Evolutionary conservation across 208 protist species (phyloP).

Genomic region (Tetramitus jugosus): DNA sequence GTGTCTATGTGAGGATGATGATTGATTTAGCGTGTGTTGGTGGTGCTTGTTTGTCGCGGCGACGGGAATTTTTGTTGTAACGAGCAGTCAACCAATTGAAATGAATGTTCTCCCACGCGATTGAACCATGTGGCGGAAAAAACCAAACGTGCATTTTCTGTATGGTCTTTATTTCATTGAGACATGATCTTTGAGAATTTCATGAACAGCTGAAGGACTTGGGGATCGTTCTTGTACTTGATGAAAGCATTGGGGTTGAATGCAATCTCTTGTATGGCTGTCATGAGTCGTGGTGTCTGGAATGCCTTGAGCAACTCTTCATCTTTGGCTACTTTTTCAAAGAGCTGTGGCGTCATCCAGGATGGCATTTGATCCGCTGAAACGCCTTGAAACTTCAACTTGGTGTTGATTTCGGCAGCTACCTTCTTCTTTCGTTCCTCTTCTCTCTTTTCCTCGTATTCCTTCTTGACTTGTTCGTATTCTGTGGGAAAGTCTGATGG

Average conservation of each 20-base stretch:
- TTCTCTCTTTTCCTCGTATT: neutral
- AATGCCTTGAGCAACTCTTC: conserved; percentile 3
- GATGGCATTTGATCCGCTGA: neutral
- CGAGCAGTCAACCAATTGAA: no score
- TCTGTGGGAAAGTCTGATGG: neutral
- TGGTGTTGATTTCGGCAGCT: neutral
- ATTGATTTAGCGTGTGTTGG: no score
- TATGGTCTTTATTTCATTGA: no score
- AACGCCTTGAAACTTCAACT: neutral
- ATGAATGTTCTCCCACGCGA: no score
- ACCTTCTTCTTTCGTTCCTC: neutral
- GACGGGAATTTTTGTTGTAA: no score
- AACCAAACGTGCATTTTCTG: no score
- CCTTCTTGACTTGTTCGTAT: neutral
- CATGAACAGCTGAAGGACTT: conserved; percentile 9
- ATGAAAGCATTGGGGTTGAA: neutral
- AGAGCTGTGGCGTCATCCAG: neutral
- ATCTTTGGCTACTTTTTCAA: neutral
- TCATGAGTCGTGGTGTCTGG: neutral
- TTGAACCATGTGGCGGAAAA: no score
- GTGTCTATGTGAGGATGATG: no score
- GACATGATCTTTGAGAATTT: conserved; percentile 19
- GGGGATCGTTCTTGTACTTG: conserved; percentile 18
- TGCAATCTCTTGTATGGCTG: conserved; percentile 24
- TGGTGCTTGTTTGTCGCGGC: no score